Evolutionary conservation across 768 basidiomycete genomes (phyloP).

Genomic region (Vararia minispora): DNA sequence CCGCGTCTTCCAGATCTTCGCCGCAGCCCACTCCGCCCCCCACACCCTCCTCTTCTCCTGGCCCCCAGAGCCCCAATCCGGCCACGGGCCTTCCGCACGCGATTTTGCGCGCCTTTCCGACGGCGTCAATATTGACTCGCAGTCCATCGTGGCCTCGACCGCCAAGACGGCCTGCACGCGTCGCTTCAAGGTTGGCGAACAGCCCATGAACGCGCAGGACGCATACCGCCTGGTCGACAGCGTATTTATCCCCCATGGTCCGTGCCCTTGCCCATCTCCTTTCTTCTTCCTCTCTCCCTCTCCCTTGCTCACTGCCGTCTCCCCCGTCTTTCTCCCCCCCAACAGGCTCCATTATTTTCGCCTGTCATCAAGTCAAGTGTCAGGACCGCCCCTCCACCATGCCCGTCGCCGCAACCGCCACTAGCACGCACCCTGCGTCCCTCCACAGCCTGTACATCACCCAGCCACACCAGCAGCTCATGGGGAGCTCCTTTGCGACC

Average conservation of each 20-base stretch:
- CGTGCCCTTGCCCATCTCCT: conserved; percentile 19
- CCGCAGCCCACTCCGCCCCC: conserved; percentile 44
- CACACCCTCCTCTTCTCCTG: conserved; percentile 58
- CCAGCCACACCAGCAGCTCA: conserved; percentile 18
- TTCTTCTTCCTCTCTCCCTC: conserved; percentile 7
- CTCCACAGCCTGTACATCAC: conserved; percentile 18
- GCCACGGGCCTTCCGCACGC: conserved; percentile 24
- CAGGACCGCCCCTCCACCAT: conserved; percentile 22
- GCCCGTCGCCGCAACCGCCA: conserved; percentile 13
- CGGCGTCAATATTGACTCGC: conserved; percentile 50
- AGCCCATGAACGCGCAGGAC: conserved; percentile 40
- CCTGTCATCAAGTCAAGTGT: conserved; percentile 60
- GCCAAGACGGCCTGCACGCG: conserved; percentile 84
- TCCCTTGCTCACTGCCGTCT: too few species aligned
- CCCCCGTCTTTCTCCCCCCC: too few species aligned
- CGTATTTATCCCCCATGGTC: conserved; percentile 86
- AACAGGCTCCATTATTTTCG: conserved; percentile 60
- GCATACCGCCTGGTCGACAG: conserved; percentile 64
- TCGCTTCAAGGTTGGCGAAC: conserved; percentile 67
- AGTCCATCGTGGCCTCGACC: conserved; percentile 39
- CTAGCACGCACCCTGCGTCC: conserved; percentile 11
- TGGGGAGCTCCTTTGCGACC: too few species aligned
- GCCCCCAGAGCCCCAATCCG: conserved; percentile 52
- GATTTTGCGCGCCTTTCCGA: conserved; percentile 51
- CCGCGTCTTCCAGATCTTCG: conserved; percentile 74